Base-by-base conservation (phyloP, 2,329 filamentous ascomycete species). In the Colletotrichum salicis region DNA sequence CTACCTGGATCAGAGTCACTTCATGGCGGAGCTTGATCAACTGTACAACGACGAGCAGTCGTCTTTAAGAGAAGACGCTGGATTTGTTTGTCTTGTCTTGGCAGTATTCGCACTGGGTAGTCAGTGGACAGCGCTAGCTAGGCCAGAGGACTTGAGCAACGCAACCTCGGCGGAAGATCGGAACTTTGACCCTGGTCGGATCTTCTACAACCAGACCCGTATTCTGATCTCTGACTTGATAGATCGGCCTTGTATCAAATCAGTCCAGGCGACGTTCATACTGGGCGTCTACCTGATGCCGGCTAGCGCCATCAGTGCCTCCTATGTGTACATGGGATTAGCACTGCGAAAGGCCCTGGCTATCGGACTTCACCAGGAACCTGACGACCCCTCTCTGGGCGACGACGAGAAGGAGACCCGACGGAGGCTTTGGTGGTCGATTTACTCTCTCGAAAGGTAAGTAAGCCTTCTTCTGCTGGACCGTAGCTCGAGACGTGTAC, bases 201-300 rank as follows among this genome's bases (percentile, higher is more conserved):
- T 78, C 1, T 81, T 82, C 67, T 79, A 77, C 37, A 67, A 73
- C 15, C 77, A 80, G 41, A 77, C 79, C 1, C 76, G 77, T 35
- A 64, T 72, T 0, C 64, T 82, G 12, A 75, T 82, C 15, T 77
- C 80, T 0, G 80, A 82, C 33, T 54, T 82, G 0, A 79, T 82
- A n/a, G 79, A 82, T 8, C 72, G 76, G 7, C 75, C 78, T 5
- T 79, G 76, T 27, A 31, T 82, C 4, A 72, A 76, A 15, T 79
- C 80, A 2, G 77, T 82, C 0, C 81, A 82, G 51, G 80, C 78
- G 0, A 74, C 76, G 0, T 82, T 78, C 19, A 64, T 82, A 1
- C 41, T 82, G 5, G 79, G 80, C 1, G 79, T 82, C 6, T 82
- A 82, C 54, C 70, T 81, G 2, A 75, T 82, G 75, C 80, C 81